phyloP scores from a whole-genome alignment of 768 basidiomycete genomes.

The Hygrocybe coccinea region DNA sequence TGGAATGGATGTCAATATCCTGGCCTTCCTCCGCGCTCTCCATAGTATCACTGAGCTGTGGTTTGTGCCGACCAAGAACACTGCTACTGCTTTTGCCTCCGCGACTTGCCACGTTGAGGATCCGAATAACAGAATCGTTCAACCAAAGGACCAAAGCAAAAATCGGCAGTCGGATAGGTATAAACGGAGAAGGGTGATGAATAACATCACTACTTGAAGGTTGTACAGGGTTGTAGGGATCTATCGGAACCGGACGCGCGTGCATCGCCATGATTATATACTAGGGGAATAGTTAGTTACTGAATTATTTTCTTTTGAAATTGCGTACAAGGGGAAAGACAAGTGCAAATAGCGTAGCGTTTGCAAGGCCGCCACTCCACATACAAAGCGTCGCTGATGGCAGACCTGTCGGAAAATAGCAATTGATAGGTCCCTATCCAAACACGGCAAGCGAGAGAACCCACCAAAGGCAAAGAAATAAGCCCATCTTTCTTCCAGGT shows the following conservation, averaged over 20 bases:
- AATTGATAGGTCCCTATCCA: not conserved
- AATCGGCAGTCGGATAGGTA: constrained; percentile 77
- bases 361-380: constrained; percentile 69
- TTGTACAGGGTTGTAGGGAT: constrained; percentile 63
- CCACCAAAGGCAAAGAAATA: constrained; percentile 82
- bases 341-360: constrained; percentile 78
- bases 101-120: constrained; percentile 50
- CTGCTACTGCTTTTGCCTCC: not conserved
- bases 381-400: constrained; percentile 70
- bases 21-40: constrained; percentile 62
- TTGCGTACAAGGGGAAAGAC: constrained; percentile 68
- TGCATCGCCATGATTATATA: constrained; percentile 83
- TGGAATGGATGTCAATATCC: constrained; percentile 28
- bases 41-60: constrained; percentile 41
- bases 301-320: not conserved
- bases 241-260: constrained; percentile 64
- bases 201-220: constrained; percentile 33
- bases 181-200: constrained; percentile 66
- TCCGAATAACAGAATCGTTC: constrained; percentile 63
- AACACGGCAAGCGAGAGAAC: constrained; percentile 11
- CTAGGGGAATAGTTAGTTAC: constrained; percentile 34
- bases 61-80: constrained; percentile 21
- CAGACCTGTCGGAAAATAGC: constrained; percentile 45
- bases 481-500: constrained; percentile 85
- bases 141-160: constrained; percentile 70